phyloP scores from a whole-genome alignment of 2,329 filamentous ascomycete species.

The Chlorencoelia australis region DNA sequence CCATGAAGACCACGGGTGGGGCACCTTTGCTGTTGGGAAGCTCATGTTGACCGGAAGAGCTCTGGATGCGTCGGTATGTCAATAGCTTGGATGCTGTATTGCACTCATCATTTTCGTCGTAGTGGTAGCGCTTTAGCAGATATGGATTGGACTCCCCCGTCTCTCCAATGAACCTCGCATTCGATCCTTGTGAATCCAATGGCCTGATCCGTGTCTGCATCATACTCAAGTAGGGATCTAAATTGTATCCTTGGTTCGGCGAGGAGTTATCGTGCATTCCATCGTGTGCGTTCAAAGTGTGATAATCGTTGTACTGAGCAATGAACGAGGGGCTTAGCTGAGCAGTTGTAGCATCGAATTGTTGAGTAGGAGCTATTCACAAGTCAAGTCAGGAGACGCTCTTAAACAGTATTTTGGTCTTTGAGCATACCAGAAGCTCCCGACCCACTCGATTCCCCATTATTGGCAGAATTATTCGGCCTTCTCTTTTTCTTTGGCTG shows the following conservation, averaged over 20 bases:
- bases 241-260: constrained; percentile 20
- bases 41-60: constrained; percentile 12
- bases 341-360: constrained; percentile 15
- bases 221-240: constrained; percentile 22
- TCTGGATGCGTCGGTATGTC: constrained; percentile 24
- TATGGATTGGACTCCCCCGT: constrained; percentile 27
- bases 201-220: constrained; percentile 18
- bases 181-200: constrained; percentile 20
- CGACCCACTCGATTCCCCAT: constrained; percentile 15
- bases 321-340: constrained; percentile 24
- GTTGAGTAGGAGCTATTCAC: constrained; percentile 17
- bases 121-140: constrained; percentile 22
- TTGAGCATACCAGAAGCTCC: constrained; percentile 15
- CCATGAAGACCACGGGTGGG: constrained; percentile 26
- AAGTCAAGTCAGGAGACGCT: constrained; percentile 10
- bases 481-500: constrained; percentile 27
- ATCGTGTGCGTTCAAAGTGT: constrained; percentile 18
- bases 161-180: constrained; percentile 25
- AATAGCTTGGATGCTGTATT: constrained; percentile 26
- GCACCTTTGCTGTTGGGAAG: constrained; percentile 18
- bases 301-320: constrained; percentile 20
- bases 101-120: constrained; percentile 26
- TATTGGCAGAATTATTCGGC: constrained; percentile 16
- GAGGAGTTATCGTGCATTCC: constrained; percentile 16
- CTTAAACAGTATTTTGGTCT: neutral